Evolutionary conservation across 257 asterid species (phyloP).

Genomic region (Solanum microdontum): DNA sequence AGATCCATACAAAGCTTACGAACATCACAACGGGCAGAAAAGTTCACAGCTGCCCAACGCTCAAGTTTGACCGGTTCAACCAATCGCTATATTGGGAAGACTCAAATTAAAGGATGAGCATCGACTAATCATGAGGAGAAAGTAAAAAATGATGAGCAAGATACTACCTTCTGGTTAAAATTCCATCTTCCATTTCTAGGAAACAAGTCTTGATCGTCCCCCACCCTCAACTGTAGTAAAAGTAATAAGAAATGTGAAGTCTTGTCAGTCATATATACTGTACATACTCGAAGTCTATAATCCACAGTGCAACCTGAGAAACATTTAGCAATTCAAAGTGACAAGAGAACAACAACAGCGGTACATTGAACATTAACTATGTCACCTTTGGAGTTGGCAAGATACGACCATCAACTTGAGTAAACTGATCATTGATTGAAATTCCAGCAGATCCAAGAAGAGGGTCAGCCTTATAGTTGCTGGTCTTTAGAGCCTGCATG

Average conservation of each 20-base stretch:
- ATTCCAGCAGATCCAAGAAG: conserved; percentile 42
- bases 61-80: conserved; percentile 27
- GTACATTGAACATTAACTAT: neutral
- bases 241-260: neutral
- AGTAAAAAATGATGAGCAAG: neutral
- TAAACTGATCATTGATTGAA: conserved; percentile 36
- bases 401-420: conserved; percentile 49
- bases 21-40: conserved; percentile 43
- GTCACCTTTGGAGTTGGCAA: conserved; percentile 53
- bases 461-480: conserved; percentile 42
- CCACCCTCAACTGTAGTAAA: conserved; percentile 40
- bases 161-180: conserved; percentile 50
- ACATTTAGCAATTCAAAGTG: neutral
- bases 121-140: neutral
- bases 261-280: neutral
- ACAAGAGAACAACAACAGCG: neutral
- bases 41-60: conserved; percentile 52
- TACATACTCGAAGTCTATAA: neutral
- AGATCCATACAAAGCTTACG: conserved; percentile 16
- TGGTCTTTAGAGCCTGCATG: conserved; percentile 38
- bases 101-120: conserved; percentile 1
- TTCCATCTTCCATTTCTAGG: conserved; percentile 68
- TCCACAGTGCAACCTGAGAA: neutral
- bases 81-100: conserved; percentile 28
- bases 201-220: conserved; percentile 28